Percentiles rank a stretch among this genome's conserved stretches.
phyloP scores from a whole-genome alignment of 2,329 filamentous ascomycete species.

The Grosmannia huntii region DNA sequence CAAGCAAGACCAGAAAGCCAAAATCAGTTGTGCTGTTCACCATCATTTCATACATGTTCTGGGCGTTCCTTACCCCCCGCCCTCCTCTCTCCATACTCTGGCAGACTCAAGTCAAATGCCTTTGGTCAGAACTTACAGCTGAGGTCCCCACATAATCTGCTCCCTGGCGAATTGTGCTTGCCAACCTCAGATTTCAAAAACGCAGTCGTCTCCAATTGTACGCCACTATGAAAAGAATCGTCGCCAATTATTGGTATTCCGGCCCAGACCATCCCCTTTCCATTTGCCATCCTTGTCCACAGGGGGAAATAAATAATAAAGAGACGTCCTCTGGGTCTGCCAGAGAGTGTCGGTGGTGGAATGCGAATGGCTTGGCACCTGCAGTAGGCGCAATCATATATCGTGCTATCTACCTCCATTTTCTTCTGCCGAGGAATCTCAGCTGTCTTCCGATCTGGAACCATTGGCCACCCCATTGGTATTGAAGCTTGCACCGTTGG shows the following conservation, averaged over 20 bases:
- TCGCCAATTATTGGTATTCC: conserved; percentile 4
- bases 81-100: too few species aligned
- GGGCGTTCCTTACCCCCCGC: background rate
- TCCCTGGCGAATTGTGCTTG: background rate
- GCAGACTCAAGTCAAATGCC: background rate
- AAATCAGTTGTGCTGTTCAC: background rate
- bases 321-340: background rate
- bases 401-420: background rate
- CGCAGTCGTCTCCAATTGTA: background rate
- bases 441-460: conserved; percentile 4
- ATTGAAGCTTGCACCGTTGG: conserved; percentile 8
- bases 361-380: background rate
- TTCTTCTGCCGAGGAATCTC: background rate
- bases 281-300: background rate
- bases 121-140: background rate
- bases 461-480: conserved; percentile 4
- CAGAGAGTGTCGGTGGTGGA: background rate
- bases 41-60: background rate
- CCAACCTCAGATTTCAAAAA: background rate
- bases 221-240: conserved; percentile 1
- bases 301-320: background rate
- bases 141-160: background rate
- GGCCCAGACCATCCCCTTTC: background rate
- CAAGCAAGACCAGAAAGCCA: background rate
- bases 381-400: background rate